These are phyloP conservation scores for Phytopythium oedochilum DNA, from an alignment of 352 stramenopile species.

Conservation along the genomic window DNA sequence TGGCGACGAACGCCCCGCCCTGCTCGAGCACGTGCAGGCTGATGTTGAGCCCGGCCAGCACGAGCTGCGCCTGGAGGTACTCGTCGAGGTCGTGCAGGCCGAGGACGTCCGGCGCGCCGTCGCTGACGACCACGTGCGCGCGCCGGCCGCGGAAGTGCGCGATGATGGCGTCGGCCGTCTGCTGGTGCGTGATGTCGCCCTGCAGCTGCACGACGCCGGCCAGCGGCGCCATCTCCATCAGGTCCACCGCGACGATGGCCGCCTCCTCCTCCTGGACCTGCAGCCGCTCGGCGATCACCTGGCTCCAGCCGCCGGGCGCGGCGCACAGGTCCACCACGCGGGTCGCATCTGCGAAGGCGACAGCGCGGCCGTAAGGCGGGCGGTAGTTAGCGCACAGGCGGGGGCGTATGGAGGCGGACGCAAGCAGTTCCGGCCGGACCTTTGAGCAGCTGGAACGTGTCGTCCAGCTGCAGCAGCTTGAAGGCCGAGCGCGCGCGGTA, in stretches of 20 bases:
- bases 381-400: neutral
- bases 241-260: constrained; percentile 73
- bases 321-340: constrained; percentile 83
- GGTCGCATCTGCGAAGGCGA: constrained; percentile 41
- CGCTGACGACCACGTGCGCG: constrained; percentile 97
- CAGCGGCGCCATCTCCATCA: constrained; percentile 97
- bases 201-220: constrained; percentile 69
- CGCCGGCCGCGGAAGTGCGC: constrained; percentile 65
- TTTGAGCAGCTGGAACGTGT: constrained; percentile 95
- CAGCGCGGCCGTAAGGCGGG: too few relatives aligned
- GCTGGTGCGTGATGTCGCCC: constrained; percentile 80
- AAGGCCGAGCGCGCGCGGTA: constrained; percentile 97
- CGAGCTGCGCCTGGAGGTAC: constrained; percentile 77
- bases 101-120: constrained; percentile 98
- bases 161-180: constrained; percentile 70
- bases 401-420: too few relatives aligned
- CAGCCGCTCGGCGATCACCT: constrained; percentile 83
- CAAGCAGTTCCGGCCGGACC: too few relatives aligned
- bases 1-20: constrained; percentile 78
- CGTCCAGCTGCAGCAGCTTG: constrained; percentile 99
- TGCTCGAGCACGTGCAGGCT: constrained; percentile 69
- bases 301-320: constrained; percentile 81
- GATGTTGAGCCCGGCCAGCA: constrained; percentile 78
- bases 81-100: constrained; percentile 79
- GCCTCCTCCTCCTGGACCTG: constrained; percentile 3